Conservation (phyloP, 805 yeast genomes). For the Wickerhamomyces hampshirensis region DNA sequence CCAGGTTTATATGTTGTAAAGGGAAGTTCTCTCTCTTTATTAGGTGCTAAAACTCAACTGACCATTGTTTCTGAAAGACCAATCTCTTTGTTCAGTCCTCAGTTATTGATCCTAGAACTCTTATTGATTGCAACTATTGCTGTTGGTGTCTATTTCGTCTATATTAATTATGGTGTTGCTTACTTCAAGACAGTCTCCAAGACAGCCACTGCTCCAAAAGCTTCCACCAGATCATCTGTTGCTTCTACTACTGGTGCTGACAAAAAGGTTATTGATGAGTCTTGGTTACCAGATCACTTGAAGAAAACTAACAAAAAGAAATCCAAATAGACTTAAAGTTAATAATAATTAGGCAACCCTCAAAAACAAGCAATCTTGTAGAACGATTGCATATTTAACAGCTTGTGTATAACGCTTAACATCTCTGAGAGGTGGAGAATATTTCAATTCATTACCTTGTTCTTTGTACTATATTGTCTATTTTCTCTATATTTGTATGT, state of each 20-base stretch:
- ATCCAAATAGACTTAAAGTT: too few species aligned
- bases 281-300: constrained; percentile 60
- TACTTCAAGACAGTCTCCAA: constrained; percentile 35
- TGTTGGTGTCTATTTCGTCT: constrained; percentile 43
- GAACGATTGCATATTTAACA: background rate
- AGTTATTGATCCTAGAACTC: constrained; percentile 58
- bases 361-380: too few species aligned
- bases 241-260: constrained; percentile 23
- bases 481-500: too few species aligned
- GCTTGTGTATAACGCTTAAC: too few species aligned
- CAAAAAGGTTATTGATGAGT: constrained; percentile 35
- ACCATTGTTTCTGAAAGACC: constrained; percentile 58
- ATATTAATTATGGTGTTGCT: constrained; percentile 39
- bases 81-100: constrained; percentile 68
- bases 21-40: constrained; percentile 44
- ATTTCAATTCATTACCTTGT: too few species aligned
- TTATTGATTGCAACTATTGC: constrained; percentile 46
- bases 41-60: constrained; percentile 55
- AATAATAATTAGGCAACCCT: too few species aligned
- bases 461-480: too few species aligned
- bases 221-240: constrained; percentile 8
- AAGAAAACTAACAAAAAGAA: constrained; percentile 28
- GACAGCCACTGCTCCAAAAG: constrained; percentile 21
- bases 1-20: constrained; percentile 55
- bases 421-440: too few species aligned